Evolutionary conservation across 2,329 filamentous ascomycete species (phyloP).

Genomic region (Phialophora verrucosa): DNA sequence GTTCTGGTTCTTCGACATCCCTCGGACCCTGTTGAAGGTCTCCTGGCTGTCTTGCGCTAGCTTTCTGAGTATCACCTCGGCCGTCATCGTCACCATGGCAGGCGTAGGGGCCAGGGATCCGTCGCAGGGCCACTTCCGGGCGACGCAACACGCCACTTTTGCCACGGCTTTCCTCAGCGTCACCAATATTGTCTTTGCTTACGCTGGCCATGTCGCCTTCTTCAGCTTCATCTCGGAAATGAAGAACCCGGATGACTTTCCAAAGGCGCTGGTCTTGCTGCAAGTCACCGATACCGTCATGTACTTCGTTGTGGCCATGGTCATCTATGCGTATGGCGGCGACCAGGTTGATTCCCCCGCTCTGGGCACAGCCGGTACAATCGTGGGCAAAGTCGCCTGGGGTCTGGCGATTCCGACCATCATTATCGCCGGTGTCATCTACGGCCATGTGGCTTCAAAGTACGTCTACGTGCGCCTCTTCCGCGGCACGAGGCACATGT

Average conservation of each 20-base stretch:
- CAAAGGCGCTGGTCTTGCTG: conserved; percentile 66
- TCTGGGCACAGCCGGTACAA: conserved; percentile 64
- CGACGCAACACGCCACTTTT: conserved; percentile 53
- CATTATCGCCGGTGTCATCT: conserved; percentile 72
- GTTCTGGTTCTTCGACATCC: conserved; percentile 65
- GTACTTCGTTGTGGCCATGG: conserved; percentile 69
- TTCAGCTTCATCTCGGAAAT: conserved; percentile 71
- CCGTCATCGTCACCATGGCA: conserved; percentile 71
- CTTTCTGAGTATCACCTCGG: conserved; percentile 67
- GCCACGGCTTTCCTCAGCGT: conserved; percentile 65
- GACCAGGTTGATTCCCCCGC: conserved; percentile 67
- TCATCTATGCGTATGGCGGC: conserved; percentile 72
- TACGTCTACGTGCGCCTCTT: conserved; percentile 70
- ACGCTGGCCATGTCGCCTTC: conserved; percentile 71
- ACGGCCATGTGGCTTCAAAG: conserved; percentile 69
- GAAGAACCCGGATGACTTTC: conserved; percentile 64
- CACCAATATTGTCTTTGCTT: conserved; percentile 74
- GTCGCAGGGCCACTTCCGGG: conserved; percentile 55
- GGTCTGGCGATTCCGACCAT: conserved; percentile 73
- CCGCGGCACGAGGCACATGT: conserved; percentile 62
- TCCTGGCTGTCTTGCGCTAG: conserved; percentile 68
- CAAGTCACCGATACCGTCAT: conserved; percentile 65
- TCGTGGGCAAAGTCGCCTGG: conserved; percentile 69
- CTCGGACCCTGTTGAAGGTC: conserved; percentile 67
- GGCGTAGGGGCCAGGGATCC: conserved; percentile 63